These are phyloP conservation scores for Magnusiomyces paraingens DNA, from an alignment of 1,139 yeast genomes.

Conservation along the genomic window DNA sequence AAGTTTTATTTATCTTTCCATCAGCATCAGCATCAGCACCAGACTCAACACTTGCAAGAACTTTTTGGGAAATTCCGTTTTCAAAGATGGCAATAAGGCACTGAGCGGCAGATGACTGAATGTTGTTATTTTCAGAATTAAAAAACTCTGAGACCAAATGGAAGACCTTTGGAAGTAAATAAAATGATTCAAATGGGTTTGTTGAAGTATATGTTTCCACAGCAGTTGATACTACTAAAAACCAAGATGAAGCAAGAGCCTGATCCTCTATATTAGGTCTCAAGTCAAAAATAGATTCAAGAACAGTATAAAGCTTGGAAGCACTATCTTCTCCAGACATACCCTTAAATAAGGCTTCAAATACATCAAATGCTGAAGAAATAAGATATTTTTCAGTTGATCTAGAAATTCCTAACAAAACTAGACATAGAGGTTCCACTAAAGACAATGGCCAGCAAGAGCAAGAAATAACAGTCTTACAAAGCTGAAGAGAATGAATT, in stretches of 20 bases:
- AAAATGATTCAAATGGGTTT: slow-evolving; percentile 52
- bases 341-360: slow-evolving; percentile 77
- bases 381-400: slow-evolving; percentile 81
- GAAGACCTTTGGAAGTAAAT: slow-evolving; percentile 51
- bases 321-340: slow-evolving; percentile 58
- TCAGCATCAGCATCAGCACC: slow-evolving; percentile 39
- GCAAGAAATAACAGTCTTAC: slow-evolving; percentile 60
- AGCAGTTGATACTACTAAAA: slow-evolving; percentile 89
- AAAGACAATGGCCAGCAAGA: slow-evolving; percentile 75
- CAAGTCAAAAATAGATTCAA: slow-evolving; percentile 68
- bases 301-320: slow-evolving; percentile 50
- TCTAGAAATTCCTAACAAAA: slow-evolving; percentile 65
- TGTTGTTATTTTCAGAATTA: slow-evolving; percentile 58
- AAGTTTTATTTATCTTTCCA: slow-evolving; percentile 31
- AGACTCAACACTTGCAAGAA: slow-evolving; percentile 42
- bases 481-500: slow-evolving; percentile 73
- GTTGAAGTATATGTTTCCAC: slow-evolving; percentile 59
- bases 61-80: slow-evolving; percentile 5
- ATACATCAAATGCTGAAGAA: slow-evolving; percentile 74
- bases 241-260: slow-evolving; percentile 89
- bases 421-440: slow-evolving; percentile 69
- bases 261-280: slow-evolving; percentile 78
- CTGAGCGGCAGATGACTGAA: slow-evolving; percentile 74
- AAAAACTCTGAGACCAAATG: slow-evolving; percentile 55
- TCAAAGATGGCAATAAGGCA: slow-evolving; percentile 64